Percentiles rank a stretch among this genome's conserved stretches.
Evolutionary conservation across 164 flowering plant genomes (phyloP).

Genomic region (Buxus sempervirens): DNA sequence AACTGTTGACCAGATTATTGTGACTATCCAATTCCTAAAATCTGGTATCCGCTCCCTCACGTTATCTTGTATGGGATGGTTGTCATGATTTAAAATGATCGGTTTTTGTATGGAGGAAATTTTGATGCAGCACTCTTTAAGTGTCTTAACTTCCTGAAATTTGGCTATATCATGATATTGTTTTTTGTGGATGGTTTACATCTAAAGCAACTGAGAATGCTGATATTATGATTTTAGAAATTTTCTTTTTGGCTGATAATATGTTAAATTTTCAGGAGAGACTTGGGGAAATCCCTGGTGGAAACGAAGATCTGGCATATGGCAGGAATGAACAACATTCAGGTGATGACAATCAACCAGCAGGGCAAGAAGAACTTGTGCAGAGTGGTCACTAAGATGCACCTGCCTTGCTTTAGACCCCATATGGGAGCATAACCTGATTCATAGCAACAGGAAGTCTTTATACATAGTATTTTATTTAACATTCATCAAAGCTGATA

Average conservation of each 20-base stretch:
- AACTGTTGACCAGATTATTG: not conserved
- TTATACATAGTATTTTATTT: conserved; percentile 31
- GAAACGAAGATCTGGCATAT: conserved; percentile 42
- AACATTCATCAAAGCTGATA: conserved; percentile 31
- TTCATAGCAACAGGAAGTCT: conserved; percentile 35
- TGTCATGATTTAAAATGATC: no score
- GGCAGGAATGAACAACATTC: conserved; percentile 35
- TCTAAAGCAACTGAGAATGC: no score
- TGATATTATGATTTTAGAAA: not conserved
- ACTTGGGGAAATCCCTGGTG: conserved; percentile 57
- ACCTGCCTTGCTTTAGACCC: conserved; percentile 8
- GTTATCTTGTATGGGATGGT: no score
- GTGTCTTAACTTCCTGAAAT: not conserved
- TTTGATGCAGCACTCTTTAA: not conserved
- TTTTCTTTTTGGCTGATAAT: not conserved
- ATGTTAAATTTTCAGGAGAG: conserved; percentile 55
- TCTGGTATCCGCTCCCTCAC: no score
- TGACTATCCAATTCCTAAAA: not conserved
- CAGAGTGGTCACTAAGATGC: conserved; percentile 33
- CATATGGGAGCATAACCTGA: conserved; percentile 43
- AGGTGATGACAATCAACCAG: conserved; percentile 34
- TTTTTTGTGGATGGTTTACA: not conserved
- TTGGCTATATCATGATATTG: not conserved
- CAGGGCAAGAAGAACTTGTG: conserved; percentile 30
- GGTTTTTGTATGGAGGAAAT: no score